Conservation (phyloP, 768 basidiomycete genomes). For the Dendrothele bispora region DNA sequence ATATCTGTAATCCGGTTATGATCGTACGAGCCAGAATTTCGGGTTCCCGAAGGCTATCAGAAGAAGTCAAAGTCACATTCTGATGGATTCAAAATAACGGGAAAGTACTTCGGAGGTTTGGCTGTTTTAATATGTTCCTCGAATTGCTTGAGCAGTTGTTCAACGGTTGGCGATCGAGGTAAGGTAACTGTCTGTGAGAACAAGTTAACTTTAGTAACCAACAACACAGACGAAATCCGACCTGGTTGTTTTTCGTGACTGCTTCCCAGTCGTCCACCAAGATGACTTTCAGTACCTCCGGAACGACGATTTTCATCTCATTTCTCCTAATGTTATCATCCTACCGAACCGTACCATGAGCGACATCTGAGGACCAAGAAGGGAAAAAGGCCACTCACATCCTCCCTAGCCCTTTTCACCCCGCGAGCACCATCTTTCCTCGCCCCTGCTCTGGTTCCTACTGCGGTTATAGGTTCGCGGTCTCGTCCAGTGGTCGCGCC, state of each 20-base stretch:
- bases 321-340: slow-evolving; percentile 79
- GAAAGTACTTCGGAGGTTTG: slow-evolving; percentile 49
- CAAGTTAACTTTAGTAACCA: neutral
- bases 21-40: slow-evolving; percentile 74
- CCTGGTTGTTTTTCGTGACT: slow-evolving; percentile 93
- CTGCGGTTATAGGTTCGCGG: slow-evolving; percentile 14
- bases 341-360: too few species aligned
- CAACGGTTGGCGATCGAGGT: slow-evolving; percentile 78
- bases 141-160: slow-evolving; percentile 77
- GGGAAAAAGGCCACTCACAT: slow-evolving; percentile 41
- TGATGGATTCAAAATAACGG: too few species aligned
- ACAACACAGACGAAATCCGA: slow-evolving; percentile 24
- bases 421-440: slow-evolving; percentile 67
- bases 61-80: neutral
- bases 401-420: slow-evolving; percentile 73
- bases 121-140: slow-evolving; percentile 56
- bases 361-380: too few species aligned
- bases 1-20: slow-evolving; percentile 79
- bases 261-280: slow-evolving; percentile 98
- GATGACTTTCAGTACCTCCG: slow-evolving; percentile 84
- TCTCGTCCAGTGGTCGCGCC: neutral
- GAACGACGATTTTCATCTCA: slow-evolving; percentile 88
- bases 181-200: slow-evolving; percentile 74
- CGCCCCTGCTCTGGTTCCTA: slow-evolving; percentile 21
- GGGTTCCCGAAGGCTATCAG: slow-evolving; percentile 64